Base-by-base conservation (phyloP, 257 asterid genomes). In the Plantago elongata region DNA sequence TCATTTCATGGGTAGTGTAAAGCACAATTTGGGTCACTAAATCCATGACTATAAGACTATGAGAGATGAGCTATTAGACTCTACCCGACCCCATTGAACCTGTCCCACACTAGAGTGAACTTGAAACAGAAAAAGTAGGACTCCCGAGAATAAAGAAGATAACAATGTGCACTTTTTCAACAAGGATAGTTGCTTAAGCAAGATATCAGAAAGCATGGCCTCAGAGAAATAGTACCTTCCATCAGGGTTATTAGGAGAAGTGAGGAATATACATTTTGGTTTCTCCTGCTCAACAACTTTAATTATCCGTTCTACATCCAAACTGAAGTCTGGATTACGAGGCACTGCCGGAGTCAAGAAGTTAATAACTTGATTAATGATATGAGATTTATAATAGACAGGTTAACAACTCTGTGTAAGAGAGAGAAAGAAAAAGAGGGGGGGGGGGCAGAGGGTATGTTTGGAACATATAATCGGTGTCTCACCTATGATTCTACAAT, bases 191-290 rank as follows among this genome's bases (percentile, higher is more conserved):
- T 30, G 40, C 15, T 16, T 10, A 34, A 64, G 51, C 29, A 54
- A 60, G 13, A 14, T 10, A 12, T 11, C 8, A 34, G 14, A 56
- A 62, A 17, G 63, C 58, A 50, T 56, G 22, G 34, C 65, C 45
- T 49, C 57, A 67, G 60, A 38, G 37, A 17, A 71, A 49, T 63
- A 54, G 49, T 70, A 89, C 99, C 99, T 93, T 74, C 99, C 97
- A 83, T 93, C 99, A 56, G 99, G 99, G 75, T 93, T 93, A 78
- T 93, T 89, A 45, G 99, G 97, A 15, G 99, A 93, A 54, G 97
- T 93, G 71, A 93, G 74, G 71, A 93, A 89, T 78, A 93, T 84
- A 71, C 95, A 84, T 77, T 89, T 93, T 4, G 99, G 99, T 64
- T 83, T 93, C 75, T 93, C 97, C 75, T 50, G 78, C 80, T 84